Evolutionary conservation across 768 basidiomycete genomes (phyloP), one percentile per base, ranked within the genome.

Genomic region (Psilocybe subaeruginosa): DNA sequence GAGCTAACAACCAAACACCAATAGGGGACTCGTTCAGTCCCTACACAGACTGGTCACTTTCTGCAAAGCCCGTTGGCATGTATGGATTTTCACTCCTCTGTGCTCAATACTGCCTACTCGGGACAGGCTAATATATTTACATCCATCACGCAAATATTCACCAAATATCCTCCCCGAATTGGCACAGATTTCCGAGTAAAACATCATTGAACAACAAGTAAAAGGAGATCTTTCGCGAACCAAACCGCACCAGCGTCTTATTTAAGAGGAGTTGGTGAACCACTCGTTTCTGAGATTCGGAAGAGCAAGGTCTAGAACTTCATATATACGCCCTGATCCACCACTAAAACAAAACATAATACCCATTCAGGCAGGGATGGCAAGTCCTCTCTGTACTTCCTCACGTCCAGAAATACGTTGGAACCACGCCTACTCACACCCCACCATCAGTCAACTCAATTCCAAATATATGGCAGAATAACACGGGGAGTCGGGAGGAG

Each of bases 351-450:
- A 37, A 52, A 31, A 29, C 12, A 59, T 56, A 54, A 70, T 65
- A 12, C 50, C 46, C 46, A 12, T 43, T n/a, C 41, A 43, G 14
- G 11, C 41, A 43, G 41, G n/a, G n/a, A 43, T 43, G 14, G 11
- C 4, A 11, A 68, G 61, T 31, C 71, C 70, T 56, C 64, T 66
- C 59, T 66, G 54, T 29, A 72, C 68, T 33, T 60, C 59, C 46
- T 66, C 66, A 52, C 70, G 61, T 41, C 65, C 64, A 14, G 68
- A 68, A 64, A 72, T 70, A 59, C 61, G 60, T 17, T 69, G 62
- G 57, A 69, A 69, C 72, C 71, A 72, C 8, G 61, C 56, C 69
- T 74, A 16, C 14, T 14, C 41, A 43, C 4, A 43, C 14, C 41
- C 41, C 45, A 23, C 27, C 1, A 45, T 31, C 39, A 37, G 45